phyloP scores from a whole-genome alignment of 768 basidiomycete genomes.

The Fibroporia radiculosa region DNA sequence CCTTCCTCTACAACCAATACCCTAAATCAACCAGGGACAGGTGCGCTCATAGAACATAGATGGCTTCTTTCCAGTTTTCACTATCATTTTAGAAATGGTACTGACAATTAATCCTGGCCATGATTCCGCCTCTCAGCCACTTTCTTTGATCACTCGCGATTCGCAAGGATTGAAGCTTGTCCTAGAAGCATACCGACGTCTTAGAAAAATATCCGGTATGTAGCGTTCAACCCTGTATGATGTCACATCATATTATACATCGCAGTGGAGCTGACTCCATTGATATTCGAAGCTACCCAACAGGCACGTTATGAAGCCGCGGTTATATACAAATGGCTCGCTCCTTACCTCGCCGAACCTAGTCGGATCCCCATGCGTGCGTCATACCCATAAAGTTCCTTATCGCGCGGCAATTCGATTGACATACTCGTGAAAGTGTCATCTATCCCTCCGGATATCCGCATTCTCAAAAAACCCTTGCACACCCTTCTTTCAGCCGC shows the following conservation, averaged over 20 bases:
- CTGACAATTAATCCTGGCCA: constrained; percentile 46
- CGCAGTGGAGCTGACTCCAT: neutral
- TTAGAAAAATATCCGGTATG: constrained; percentile 44
- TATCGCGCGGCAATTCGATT: neutral
- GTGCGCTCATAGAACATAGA: constrained; percentile 22
- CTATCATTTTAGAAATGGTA: constrained; percentile 35
- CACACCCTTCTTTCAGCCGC: constrained; percentile 49
- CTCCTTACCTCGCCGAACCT: constrained; percentile 26
- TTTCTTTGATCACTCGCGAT: constrained; percentile 41
- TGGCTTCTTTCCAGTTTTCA: neutral
- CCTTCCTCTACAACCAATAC: constrained; percentile 19
- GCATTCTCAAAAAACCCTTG: constrained; percentile 39
- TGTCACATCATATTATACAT: too few relatives aligned
- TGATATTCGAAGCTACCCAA: neutral
- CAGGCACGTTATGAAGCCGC: neutral
- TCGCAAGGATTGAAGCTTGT: constrained; percentile 38
- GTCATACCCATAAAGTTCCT: constrained; percentile 1
- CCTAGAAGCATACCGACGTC: constrained; percentile 47
- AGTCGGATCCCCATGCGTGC: constrained; percentile 6
- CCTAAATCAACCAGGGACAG: constrained; percentile 30
- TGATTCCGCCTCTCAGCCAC: constrained; percentile 24
- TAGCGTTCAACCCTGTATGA: too few relatives aligned
- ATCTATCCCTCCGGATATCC: constrained; percentile 45
- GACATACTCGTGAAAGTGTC: neutral
- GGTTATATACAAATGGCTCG: constrained; percentile 28